Evolutionary conservation across 179 eudicot genomes (phyloP), one percentile per base, ranked within the genome.

Genomic region (Corrigiola litoralis): DNA sequence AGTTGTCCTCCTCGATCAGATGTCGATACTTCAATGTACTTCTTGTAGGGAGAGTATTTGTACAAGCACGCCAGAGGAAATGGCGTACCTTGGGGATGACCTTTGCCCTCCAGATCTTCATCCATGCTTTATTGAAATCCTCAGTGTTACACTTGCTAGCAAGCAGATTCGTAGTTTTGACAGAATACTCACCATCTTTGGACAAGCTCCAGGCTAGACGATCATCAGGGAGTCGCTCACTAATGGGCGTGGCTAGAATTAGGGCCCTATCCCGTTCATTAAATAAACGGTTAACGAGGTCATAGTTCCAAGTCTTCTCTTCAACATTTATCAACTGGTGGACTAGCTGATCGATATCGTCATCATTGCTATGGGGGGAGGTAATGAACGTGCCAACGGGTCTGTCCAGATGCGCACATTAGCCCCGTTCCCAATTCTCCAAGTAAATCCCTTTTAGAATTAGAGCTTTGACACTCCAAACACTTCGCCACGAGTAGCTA

Each of bases 1-100:
- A 45, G 0, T 0, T 16, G 1, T 45, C 23, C 5, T 17, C 23
- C 0, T 45, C 24, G 1, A 0, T 4, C 49, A 45, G n/a, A 3
- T 45, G 49, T 0, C 24, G 13, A 1, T n/a, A 0, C 0, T 45
- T n/a, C 0, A 45, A 23, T 0, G 18, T 6, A 0, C 4, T 0
- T 0, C 21, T 20, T 0, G 18, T 11, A 1, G 49, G 49, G 9
- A 45, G 24, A 4, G 24, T 4, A 4, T 16, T n/a, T 0, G 49
- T 17, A 6, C 2, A 45, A 1, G 8, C 21, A 0, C 49, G 49
- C 24, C 49, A 45, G 0, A 18, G 11, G 0, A 45, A 18, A 6
- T 17, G 49, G 1, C 49, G 0, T 0, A 45, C 23, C 7, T 45
- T 45, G 1, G 49, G 23, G 2, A 10, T 45, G 0, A 16, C 14